phyloP scores from a whole-genome alignment of 2,329 filamentous ascomycete genomes.

The Aspergillus fischeri region DNA sequence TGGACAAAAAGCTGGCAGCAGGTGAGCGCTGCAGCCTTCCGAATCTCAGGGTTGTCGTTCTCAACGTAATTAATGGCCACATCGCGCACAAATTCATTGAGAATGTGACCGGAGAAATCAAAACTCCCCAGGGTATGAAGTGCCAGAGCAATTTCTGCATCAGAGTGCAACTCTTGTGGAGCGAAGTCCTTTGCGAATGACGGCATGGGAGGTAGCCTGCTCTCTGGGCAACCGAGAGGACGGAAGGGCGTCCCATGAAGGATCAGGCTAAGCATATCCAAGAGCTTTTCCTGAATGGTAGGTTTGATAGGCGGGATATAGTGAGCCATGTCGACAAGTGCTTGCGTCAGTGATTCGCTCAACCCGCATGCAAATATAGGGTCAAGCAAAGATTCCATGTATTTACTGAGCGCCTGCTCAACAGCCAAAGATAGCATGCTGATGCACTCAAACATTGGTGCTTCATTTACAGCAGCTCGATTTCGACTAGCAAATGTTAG shows the following conservation, averaged over 20 bases:
- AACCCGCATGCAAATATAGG: constrained; percentile 96
- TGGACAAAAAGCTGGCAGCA: constrained; percentile 97
- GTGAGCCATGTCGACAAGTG: constrained; percentile 96
- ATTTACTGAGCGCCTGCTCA: constrained; percentile 94
- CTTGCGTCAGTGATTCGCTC: constrained; percentile 89
- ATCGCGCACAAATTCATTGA: constrained; percentile 98
- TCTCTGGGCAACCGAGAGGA: constrained; percentile 84
- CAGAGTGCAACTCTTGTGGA: constrained; percentile 72
- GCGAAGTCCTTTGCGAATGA: constrained; percentile 87
- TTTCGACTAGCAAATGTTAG: constrained; percentile 47
- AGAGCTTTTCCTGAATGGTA: constrained; percentile 85
- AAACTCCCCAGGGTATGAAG: constrained; percentile 96
- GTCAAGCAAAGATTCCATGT: constrained; percentile 92
- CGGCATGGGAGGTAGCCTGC: constrained; percentile 74
- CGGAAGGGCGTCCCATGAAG: constrained; percentile 90
- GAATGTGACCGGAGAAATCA: constrained; percentile 81
- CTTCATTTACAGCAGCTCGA: constrained; percentile 55
- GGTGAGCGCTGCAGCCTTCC: constrained; percentile 90
- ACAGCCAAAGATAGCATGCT: constrained; percentile 94
- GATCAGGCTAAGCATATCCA: constrained; percentile 93
- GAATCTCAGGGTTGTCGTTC: constrained; percentile 87
- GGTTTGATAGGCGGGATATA: constrained; percentile 94
- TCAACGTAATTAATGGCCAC: constrained; percentile 98
- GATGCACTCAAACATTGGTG: constrained; percentile 92
- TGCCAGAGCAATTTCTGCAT: constrained; percentile 85